Evolutionary conservation across 1,284 basidiomycete genomes (phyloP).

Genomic region (Trametes pubescens): DNA sequence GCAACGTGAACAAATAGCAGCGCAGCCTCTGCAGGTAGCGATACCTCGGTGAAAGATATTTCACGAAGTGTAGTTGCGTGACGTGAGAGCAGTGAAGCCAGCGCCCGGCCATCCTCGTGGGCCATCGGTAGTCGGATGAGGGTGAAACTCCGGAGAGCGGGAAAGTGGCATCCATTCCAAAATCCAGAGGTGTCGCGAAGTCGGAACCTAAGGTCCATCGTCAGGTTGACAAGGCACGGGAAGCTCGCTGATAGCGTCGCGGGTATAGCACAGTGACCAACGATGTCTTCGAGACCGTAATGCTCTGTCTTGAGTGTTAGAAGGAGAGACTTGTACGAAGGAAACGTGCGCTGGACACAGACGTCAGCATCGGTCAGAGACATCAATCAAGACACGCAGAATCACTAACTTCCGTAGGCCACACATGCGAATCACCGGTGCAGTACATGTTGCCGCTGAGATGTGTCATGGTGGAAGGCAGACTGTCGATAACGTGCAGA

Average conservation of each 20-base stretch:
- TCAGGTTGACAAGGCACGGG: not conserved
- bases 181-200: not conserved
- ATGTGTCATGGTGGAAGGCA: not conserved
- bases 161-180: not conserved
- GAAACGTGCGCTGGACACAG: not conserved
- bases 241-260: constrained; percentile 7
- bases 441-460: not conserved
- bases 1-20: not conserved
- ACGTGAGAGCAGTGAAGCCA: not conserved
- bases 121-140: not conserved
- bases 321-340: not conserved
- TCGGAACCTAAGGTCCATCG: not conserved
- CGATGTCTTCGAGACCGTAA: not conserved
- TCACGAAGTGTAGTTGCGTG: constrained; percentile 1
- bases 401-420: constrained; percentile 1
- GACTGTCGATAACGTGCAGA: constrained; percentile 1
- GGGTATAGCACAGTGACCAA: not conserved
- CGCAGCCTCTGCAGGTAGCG: not conserved
- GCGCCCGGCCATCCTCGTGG: not conserved
- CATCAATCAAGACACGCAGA: not conserved
- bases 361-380: not conserved
- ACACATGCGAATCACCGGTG: not conserved
- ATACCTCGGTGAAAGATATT: not conserved
- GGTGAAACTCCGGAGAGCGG: not conserved
- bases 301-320: not conserved